Base-by-base conservation (phyloP, 495 filamentous ascomycete genomes). In the Trichoderma virens region DNA sequence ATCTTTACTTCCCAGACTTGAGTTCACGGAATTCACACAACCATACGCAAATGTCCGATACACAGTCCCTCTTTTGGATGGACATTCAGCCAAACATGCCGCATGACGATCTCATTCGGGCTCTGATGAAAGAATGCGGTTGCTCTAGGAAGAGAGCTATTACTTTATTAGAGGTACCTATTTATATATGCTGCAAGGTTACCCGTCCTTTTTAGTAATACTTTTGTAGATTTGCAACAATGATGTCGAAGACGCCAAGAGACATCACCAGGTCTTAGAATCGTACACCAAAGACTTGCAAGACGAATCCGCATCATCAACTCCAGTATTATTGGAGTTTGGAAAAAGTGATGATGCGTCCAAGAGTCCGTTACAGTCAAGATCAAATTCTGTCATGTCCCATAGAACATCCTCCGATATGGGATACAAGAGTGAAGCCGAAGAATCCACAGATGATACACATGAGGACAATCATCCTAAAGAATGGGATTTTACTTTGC, bases 401-500 rank as follows among this genome's bases (percentile, higher is more conserved):
- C 4, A 30, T 28, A 7, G 1, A 30, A 56, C 13, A 18, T 1
- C 20, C 5, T 13, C 25, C 25, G n/a, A 28, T 0, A 23, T 7
- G 5, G 45, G 5, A 16, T 25, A 7, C n/a, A 5, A 54, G 7
- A 27, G 16, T 27, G 45, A 54, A 5, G 20, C 8, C 25, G n/a
- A 54, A 27, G 45, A 9, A 7, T 31, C 51, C 9, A 2, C 11
- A 5, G 13, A 14, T 5, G 38, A 31, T 23, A 8, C 20, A 2
- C 18, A 20, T 3, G 20, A 23, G 18, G 1, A 23, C n/a, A 9
- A 5, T 5, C n/a, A 1, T 23, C 2, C 7, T 8, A 56, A 14
- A 8, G 35, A 62, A 30, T 62, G 61, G 61, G 61, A 62, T 5
- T 62, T 62, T 18, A 34, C 28, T 28, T 23, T 71, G 38, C 67